These are phyloP conservation scores for Colletotrichum sp. DNA, from an alignment of 2,329 filamentous ascomycete species.

Conservation along the genomic window DNA sequence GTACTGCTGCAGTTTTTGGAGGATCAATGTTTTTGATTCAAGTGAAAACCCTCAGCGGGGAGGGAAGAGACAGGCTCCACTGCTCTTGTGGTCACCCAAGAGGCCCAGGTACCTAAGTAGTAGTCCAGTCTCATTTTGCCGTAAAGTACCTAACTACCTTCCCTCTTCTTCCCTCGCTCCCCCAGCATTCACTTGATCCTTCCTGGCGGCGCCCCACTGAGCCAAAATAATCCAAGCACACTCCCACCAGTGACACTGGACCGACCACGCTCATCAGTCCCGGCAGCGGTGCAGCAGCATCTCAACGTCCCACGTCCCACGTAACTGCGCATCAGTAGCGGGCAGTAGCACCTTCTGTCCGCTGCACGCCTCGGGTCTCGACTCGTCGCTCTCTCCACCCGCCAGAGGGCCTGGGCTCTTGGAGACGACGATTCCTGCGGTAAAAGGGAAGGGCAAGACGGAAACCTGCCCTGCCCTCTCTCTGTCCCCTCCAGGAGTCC, in stretches of 20 bases:
- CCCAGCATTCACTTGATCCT: slow-evolving; percentile 7
- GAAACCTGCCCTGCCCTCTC: neutral
- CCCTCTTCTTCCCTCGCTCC: neutral
- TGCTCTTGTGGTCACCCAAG: neutral
- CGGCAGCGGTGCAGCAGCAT: neutral
- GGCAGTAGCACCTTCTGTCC: neutral
- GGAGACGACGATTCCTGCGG: neutral
- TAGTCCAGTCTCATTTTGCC: neutral
- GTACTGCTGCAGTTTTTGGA: neutral
- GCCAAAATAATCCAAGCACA: neutral
- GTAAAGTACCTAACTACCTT: neutral
- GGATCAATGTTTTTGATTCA: neutral
- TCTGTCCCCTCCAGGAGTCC: too few species aligned
- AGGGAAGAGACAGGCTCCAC: neutral
- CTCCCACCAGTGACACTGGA: neutral
- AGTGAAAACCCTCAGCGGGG: neutral
- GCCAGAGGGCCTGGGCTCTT: neutral
- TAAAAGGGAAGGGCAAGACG: neutral
- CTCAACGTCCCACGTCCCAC: slow-evolving; percentile 11
- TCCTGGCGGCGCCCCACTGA: slow-evolving; percentile 5
- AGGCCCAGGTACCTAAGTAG: neutral
- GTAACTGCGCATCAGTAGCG: slow-evolving; percentile 18
- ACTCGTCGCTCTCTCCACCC: slow-evolving; percentile 14
- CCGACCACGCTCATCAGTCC: neutral
- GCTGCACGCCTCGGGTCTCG: slow-evolving; percentile 9